Evolutionary conservation across 129 eudicot genomes (phyloP).

Genomic region (Glebionis coronaria): DNA sequence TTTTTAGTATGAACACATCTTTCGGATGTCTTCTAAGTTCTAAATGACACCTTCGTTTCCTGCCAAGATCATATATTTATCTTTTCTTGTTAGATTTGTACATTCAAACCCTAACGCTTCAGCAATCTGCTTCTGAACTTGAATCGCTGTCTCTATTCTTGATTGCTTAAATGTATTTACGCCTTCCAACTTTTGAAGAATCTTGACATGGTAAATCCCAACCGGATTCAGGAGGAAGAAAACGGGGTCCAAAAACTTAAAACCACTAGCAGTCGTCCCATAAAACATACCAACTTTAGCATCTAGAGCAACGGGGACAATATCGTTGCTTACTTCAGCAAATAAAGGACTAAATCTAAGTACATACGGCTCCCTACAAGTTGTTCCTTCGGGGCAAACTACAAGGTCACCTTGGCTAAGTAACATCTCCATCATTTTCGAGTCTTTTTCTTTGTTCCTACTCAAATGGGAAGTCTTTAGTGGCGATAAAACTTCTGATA

Average conservation of each 20-base stretch:
- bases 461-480: constrained; percentile 33
- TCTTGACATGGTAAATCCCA: constrained; percentile 35
- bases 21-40: not conserved
- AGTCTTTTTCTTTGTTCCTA: constrained; percentile 44
- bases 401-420: constrained; percentile 37
- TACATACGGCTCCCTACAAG: constrained; percentile 57
- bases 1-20: constrained; percentile 2
- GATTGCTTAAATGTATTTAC: constrained; percentile 21
- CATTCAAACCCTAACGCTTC: constrained; percentile 51
- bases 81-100: constrained; percentile 59
- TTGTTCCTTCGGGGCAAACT: constrained; percentile 67
- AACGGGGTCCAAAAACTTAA: constrained; percentile 51
- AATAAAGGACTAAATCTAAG: constrained; percentile 60
- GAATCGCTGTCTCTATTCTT: constrained; percentile 49
- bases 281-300: constrained; percentile 43
- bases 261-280: constrained; percentile 66
- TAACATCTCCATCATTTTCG: constrained; percentile 33
- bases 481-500: constrained; percentile 43
- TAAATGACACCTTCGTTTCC: constrained; percentile 53
- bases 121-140: constrained; percentile 44
- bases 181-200: constrained; percentile 33
- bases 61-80: constrained; percentile 58
- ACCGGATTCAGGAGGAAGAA: constrained; percentile 57
- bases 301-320: constrained; percentile 56
- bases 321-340: constrained; percentile 45